phyloP scores from a whole-genome alignment of 805 yeast genomes.

The Yarrowia hollandica region DNA sequence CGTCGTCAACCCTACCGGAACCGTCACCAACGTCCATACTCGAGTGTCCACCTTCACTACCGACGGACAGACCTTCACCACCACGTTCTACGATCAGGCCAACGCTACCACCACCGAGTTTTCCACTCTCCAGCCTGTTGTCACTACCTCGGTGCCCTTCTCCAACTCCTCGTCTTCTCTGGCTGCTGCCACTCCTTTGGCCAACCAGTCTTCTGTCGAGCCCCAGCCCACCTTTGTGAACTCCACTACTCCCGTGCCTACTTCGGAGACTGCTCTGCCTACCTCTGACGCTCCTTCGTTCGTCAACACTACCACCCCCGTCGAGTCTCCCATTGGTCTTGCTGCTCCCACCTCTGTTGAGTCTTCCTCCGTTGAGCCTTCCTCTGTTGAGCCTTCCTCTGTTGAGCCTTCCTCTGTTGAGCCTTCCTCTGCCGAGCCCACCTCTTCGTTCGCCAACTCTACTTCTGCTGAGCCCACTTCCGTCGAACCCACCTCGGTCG shows the following conservation, averaged over 20 bases:
- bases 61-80: conserved; percentile 29
- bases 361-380: no score
- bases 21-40: conserved; percentile 28
- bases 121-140: neutral
- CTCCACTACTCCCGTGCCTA: neutral
- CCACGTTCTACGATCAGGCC: conserved; percentile 16
- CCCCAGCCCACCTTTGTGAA: neutral
- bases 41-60: conserved; percentile 29
- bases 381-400: no score
- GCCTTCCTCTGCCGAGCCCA: no score
- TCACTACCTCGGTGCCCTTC: conserved; percentile 3
- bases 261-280: neutral
- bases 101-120: conserved; percentile 11
- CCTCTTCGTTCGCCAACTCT: no score
- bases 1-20: conserved; percentile 30
- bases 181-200: neutral
- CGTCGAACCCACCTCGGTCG: no score
- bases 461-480: no score
- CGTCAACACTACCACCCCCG: no score
- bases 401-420: no score
- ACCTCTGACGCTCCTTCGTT: no score
- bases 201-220: neutral
- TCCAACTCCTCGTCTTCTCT: neutral
- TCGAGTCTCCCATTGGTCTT: no score
- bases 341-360: no score